Base-by-base conservation (phyloP, 1,139 yeast genomes). In the Hyphopichia wangnamkhiaoensis region DNA sequence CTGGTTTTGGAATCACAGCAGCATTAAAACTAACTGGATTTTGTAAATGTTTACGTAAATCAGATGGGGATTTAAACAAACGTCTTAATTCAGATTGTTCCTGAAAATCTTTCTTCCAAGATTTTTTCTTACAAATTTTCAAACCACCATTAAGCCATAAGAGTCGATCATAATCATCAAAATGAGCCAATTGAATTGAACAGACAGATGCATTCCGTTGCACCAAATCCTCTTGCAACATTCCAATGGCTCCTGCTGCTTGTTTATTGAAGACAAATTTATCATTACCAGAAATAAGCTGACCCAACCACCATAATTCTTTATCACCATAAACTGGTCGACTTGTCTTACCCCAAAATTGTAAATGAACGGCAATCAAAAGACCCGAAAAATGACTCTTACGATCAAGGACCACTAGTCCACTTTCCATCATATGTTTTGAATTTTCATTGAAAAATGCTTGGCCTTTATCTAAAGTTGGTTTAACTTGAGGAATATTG, bases 281-380 rank as follows among this genome's bases (percentile, higher is more conserved):
- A 35, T 67, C 72, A 43, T 68, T 65, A 2, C 74, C 76, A 0
- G 63, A 54, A 31, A 67, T 50, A 8, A 65, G 57, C 37, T 62
- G 56, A 3, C 72, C 68, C 9, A 71, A 46, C 76, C 76, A 71
- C 46, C 68, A 71, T 42, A 68, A 54, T 42, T 71, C 77, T 45
- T 72, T 72, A 39, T 71, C 77, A 5, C 74, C 74, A 46, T 64
- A 63, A 20, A 67, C 40, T 17, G 40, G 37, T 16, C 23, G 47
- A 31, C 47, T 52, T 17, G 65, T 48, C 3, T 66, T 60, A 3
- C 49, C 50, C 50, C 65, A 65, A 24, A 68, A 52, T 33, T 58
- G 56, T 32, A 73, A 44, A 23, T 63, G 54, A 5, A 63, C 46
- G 10, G 75, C 58, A 44, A 65, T 56, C 5, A 71, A 35, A 5